phyloP scores from a whole-genome alignment of 1,139 yeast genomes.

The Pichia cactophila region DNA sequence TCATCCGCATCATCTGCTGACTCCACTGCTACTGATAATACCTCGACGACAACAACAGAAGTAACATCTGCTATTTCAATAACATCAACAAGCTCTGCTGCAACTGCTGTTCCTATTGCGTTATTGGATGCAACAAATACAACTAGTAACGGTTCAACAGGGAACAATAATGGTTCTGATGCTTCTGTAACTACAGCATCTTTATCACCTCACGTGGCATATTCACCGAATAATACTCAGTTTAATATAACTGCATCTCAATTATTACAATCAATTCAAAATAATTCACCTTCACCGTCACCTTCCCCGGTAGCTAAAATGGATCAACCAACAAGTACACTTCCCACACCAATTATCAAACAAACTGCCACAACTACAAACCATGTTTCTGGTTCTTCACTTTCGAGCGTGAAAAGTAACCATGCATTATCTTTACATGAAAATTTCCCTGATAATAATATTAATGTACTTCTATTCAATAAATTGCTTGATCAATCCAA shows the following conservation, averaged over 20 bases:
- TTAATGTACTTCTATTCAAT: constrained; percentile 36
- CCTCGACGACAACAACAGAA: constrained; percentile 5
- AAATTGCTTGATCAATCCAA: constrained; percentile 81
- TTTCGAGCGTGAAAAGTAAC: background rate
- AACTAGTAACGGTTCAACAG: background rate
- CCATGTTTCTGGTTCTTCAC: background rate
- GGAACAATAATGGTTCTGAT: constrained; percentile 3
- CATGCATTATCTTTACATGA: background rate
- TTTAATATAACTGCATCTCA: constrained; percentile 27
- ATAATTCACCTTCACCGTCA: constrained; percentile 15
- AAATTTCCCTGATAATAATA: constrained; percentile 7
- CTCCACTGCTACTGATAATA: constrained; percentile 1
- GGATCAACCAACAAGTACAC: background rate
- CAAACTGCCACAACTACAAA: background rate
- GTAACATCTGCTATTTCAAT: constrained; percentile 1
- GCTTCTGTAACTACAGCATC: constrained; percentile 10
- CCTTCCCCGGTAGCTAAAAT: constrained; percentile 9
- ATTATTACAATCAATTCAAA: constrained; percentile 27
- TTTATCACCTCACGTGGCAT: constrained; percentile 16
- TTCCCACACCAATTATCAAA: background rate
- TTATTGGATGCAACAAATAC: constrained; percentile 1
- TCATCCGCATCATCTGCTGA: constrained; percentile 1
- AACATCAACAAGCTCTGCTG: background rate
- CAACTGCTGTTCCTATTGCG: constrained; percentile 5
- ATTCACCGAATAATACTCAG: constrained; percentile 20